A percentile compares a stretch with the other conserved stretches of the same genome.
Conservation (phyloP, 2,329 filamentous ascomycete genomes). For the Macroventuria anomochaeta region DNA sequence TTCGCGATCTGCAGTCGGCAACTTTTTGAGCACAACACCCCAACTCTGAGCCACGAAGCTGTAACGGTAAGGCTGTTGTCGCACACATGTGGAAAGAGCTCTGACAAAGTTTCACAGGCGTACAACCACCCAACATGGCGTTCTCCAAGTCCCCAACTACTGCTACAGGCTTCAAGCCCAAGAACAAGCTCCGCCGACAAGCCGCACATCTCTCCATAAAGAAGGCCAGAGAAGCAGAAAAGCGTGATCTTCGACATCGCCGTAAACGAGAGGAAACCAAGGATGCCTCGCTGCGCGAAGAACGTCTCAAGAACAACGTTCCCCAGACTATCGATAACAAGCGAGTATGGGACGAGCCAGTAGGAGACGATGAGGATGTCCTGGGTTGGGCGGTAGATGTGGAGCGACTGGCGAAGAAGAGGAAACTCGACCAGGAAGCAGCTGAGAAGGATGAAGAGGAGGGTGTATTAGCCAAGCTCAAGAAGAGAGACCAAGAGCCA, state of each 20-base stretch:
- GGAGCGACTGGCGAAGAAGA: constrained; percentile 53
- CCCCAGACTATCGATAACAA: constrained; percentile 57
- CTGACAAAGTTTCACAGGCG: neutral
- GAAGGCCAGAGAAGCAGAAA: constrained; percentile 73
- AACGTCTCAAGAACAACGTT: constrained; percentile 78
- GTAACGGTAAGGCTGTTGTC: neutral
- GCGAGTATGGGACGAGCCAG: constrained; percentile 76
- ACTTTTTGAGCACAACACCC: neutral
- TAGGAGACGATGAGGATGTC: constrained; percentile 52
- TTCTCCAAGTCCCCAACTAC: constrained; percentile 55
- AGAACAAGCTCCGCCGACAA: constrained; percentile 82
- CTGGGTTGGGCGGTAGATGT: constrained; percentile 55
- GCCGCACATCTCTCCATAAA: constrained; percentile 82
- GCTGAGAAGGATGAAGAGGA: constrained; percentile 35
- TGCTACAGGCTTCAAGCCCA: constrained; percentile 62
- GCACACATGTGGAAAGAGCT: neutral
- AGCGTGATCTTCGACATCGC: constrained; percentile 76
- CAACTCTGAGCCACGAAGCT: neutral
- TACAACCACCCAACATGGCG: constrained; percentile 51
- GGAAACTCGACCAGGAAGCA: constrained; percentile 52
- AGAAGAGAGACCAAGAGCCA: constrained; percentile 35
- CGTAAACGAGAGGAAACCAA: constrained; percentile 85
- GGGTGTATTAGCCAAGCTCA: constrained; percentile 41
- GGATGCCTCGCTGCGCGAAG: constrained; percentile 75
- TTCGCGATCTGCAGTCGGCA: neutral